Conservation (phyloP, 2,329 filamentous ascomycete species). For the Stemphylium vesicarium region DNA sequence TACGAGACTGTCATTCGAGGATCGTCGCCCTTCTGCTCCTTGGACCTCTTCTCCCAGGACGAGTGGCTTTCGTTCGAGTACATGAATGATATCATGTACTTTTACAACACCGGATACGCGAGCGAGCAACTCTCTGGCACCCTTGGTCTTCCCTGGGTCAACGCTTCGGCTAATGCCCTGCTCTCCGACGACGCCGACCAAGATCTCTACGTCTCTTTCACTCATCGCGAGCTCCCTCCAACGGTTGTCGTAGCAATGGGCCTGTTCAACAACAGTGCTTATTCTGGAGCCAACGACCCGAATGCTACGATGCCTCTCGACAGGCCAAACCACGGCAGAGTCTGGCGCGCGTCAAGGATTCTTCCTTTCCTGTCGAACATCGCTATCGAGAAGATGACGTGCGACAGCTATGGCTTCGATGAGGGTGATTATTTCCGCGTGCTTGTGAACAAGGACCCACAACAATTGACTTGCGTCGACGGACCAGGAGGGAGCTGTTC, state of each 20-base stretch:
- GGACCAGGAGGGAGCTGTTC: constrained; percentile 61
- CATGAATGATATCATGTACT: constrained; percentile 67
- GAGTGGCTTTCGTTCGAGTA: constrained; percentile 74
- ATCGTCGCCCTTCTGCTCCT: constrained; percentile 66
- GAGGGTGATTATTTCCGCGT: constrained; percentile 60
- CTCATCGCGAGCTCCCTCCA: constrained; percentile 71
- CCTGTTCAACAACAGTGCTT: constrained; percentile 71
- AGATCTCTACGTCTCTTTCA: constrained; percentile 72
- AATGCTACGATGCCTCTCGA: constrained; percentile 71
- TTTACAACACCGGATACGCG: constrained; percentile 71
- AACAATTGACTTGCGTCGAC: constrained; percentile 57
- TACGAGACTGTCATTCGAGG: constrained; percentile 70
- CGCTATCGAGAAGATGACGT: constrained; percentile 69
- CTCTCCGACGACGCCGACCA: constrained; percentile 57
- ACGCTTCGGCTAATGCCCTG: constrained; percentile 61
- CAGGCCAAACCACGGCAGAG: constrained; percentile 67
- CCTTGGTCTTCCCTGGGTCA: constrained; percentile 71
- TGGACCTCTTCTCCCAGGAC: constrained; percentile 64
- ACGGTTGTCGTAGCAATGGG: constrained; percentile 71
- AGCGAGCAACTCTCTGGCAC: constrained; percentile 59
- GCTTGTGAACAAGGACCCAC: constrained; percentile 59
- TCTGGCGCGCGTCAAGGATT: constrained; percentile 68
- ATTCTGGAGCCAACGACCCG: constrained; percentile 58
- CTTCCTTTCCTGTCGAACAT: constrained; percentile 71
- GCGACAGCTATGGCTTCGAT: constrained; percentile 62